Evolutionary conservation across 352 stramenopile genomes (phyloP), one percentile per base, ranked within the genome.

Genomic region (Globisporangium irregulare): DNA sequence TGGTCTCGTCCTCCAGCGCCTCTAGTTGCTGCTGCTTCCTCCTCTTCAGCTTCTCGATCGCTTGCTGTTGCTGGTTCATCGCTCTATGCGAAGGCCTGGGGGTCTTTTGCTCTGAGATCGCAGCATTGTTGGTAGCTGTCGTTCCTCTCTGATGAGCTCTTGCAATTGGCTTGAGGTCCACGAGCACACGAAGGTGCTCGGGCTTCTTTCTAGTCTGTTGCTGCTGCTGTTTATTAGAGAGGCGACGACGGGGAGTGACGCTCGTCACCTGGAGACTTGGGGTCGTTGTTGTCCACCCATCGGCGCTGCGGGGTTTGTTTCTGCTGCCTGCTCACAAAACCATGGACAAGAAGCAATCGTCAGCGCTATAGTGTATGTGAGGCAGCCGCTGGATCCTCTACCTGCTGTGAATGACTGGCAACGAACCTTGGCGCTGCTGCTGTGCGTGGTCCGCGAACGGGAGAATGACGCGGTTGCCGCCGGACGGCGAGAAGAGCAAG

Each of bases 401-500:
- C 14, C 1, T 57, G 10, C 43, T 51, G 43, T 6, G 22, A 7
- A 18, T 57, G 20, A 43, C 12, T 18, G 36, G 10, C 10, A 41
- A 43, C 36, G 10, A 43, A 57, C 59, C 59, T 57, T 65, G 60
- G 20, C 60, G 60, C 14, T 12, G 25, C 50, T 14, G 27, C 34
- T 48, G 38, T 18, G n/a, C 7, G 25, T 9, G 8, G 27, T 22
- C 27, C 20, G 10, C 14, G 18, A 25, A 32, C 4, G 60, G 60
- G 25, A 27, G 18, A 41, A 66, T 66, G 25, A 66, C 43, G 27
- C 43, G 43, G 60, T 48, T 27, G 43, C 24, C 60, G 8, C 15
- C 22, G 3, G 41, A 58, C 14, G 60, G 60, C 9, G 41, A 66
- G 20, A 66, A 66, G 24, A 66, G 43, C 60, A 66, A 24, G 18